phyloP scores from a whole-genome alignment of 1,139 yeast genomes.

The Saccharomycopsis hybrid region DNA sequence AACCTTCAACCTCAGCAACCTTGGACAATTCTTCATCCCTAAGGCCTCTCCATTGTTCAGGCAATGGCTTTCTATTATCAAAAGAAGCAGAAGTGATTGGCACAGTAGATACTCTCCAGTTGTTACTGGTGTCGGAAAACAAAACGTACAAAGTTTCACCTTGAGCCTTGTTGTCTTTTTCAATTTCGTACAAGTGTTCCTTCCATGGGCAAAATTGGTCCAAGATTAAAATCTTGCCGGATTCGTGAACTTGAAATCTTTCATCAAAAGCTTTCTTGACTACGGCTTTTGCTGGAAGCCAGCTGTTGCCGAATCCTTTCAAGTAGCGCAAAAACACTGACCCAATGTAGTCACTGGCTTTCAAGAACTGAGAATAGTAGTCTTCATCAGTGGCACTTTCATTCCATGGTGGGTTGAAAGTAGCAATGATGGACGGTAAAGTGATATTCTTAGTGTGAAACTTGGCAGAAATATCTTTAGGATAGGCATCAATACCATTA shows the following conservation, averaged over 20 bases:
- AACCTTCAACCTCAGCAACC: constrained; percentile 71
- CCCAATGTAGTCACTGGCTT: constrained; percentile 83
- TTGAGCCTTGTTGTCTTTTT: constrained; percentile 46
- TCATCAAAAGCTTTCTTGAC: constrained; percentile 63
- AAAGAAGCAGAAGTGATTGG: constrained; percentile 69
- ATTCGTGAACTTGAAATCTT: constrained; percentile 47
- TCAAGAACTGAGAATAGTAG: constrained; percentile 58
- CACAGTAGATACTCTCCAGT: constrained; percentile 92
- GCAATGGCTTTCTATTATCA: constrained; percentile 79
- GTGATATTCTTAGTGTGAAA: constrained; percentile 57
- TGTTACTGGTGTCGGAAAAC: constrained; percentile 63
- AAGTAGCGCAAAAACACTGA: constrained; percentile 62
- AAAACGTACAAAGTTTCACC: constrained; percentile 70
- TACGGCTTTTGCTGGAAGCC: constrained; percentile 83
- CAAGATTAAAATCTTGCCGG: constrained; percentile 70
- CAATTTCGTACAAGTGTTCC: constrained; percentile 77
- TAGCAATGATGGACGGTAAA: constrained; percentile 71
- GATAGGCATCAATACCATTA: constrained; percentile 79
- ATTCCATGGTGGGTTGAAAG: constrained; percentile 84
- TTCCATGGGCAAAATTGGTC: constrained; percentile 88
- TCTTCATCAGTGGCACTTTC: constrained; percentile 56
- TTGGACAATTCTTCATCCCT: constrained; percentile 78
- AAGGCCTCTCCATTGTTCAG: constrained; percentile 89
- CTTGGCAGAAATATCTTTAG: constrained; percentile 41
- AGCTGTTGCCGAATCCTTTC: constrained; percentile 69